Percentiles rank a stretch among this genome's conserved stretches.
Evolutionary conservation across 225 moss, liverwort and hornwort species (phyloP).

Genomic region (Polytrichum commune): DNA sequence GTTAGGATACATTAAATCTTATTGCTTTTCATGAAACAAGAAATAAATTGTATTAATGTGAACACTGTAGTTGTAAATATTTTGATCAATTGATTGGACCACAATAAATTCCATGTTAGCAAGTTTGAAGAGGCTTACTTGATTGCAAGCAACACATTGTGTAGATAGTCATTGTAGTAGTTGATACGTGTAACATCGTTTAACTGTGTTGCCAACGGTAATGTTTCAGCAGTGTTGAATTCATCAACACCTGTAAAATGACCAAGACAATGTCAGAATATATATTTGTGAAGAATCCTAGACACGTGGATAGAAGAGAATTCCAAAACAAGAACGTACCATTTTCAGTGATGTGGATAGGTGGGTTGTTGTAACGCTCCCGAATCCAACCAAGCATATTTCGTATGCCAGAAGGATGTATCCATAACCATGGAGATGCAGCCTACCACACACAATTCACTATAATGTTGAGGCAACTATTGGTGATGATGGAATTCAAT

Average conservation of each 20-base stretch:
- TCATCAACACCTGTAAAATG: constrained; percentile 27
- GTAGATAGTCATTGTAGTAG: constrained; percentile 37
- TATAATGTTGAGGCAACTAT: neutral
- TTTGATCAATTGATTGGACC: neutral
- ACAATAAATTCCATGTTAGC: neutral
- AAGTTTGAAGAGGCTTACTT: constrained; percentile 13
- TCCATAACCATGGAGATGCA: constrained; percentile 51
- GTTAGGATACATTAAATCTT: neutral
- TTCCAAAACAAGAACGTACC: constrained; percentile 8
- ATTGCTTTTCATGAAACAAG: neutral
- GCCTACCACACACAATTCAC: constrained; percentile 9
- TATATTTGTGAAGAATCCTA: neutral
- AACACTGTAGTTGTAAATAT: neutral
- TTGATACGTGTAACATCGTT: constrained; percentile 31
- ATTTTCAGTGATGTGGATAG: constrained; percentile 29
- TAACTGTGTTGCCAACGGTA: constrained; percentile 19
- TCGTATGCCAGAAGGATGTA: constrained; percentile 47
- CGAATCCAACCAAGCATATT: constrained; percentile 35
- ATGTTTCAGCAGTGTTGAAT: constrained; percentile 13
- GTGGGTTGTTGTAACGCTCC: constrained; percentile 39
- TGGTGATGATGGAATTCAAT: too few relatives aligned
- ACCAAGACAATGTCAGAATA: neutral
- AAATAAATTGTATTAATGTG: neutral
- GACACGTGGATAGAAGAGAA: neutral
- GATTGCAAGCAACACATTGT: constrained; percentile 32